phyloP scores from a whole-genome alignment of 257 asterid species.

The Nicotiana sylvestris region DNA sequence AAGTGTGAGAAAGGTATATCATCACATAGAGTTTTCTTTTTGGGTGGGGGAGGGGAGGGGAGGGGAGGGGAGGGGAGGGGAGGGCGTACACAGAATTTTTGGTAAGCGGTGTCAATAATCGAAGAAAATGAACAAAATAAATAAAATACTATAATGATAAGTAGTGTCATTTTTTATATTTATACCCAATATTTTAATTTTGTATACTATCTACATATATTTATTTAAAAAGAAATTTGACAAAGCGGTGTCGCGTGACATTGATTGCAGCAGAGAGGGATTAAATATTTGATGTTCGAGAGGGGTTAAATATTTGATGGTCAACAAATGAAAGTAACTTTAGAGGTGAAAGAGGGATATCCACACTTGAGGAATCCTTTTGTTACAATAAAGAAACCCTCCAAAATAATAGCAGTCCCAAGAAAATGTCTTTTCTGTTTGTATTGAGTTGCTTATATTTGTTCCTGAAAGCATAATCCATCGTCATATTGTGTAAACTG shows the following conservation, averaged over 20 bases:
- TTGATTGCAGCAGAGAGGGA: too few species aligned
- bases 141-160: too few species aligned
- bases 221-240: too few species aligned
- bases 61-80: too few species aligned
- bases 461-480: neutral
- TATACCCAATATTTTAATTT: too few species aligned
- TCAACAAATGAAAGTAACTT: slow-evolving; percentile 14
- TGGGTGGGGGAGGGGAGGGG: neutral
- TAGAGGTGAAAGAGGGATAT: slow-evolving; percentile 14
- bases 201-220: too few species aligned
- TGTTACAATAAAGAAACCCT: neutral
- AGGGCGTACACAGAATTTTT: too few species aligned
- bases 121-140: too few species aligned
- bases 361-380: slow-evolving; percentile 8
- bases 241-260: too few species aligned
- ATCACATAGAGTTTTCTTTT: neutral
- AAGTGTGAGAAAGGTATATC: neutral
- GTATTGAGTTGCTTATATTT: neutral
- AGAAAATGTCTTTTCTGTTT: neutral
- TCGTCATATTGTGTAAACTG: neutral
- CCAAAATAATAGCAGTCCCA: neutral
- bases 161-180: too few species aligned
- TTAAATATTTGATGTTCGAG: too few species aligned
- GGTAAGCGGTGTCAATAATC: too few species aligned
- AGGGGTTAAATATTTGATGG: neutral